phyloP scores from a whole-genome alignment of 2,329 filamentous ascomycete species.

The Colletotrichum liaoningense region DNA sequence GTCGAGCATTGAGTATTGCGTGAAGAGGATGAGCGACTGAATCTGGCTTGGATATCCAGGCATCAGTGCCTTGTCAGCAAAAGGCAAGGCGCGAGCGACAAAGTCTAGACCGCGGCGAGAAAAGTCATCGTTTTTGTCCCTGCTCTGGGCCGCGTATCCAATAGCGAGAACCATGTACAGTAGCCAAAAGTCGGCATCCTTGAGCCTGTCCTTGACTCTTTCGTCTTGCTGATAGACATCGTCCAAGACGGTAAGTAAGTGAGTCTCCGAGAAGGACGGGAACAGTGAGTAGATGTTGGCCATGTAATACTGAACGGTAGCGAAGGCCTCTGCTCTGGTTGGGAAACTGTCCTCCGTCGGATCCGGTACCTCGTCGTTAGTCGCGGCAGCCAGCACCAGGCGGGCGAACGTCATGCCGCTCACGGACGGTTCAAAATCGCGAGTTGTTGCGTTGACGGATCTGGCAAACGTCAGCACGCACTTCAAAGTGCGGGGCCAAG shows the following conservation, averaged over 20 bases:
- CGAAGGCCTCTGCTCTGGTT: slow-evolving; percentile 73
- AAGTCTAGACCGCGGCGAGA: slow-evolving; percentile 68
- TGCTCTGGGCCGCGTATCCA: slow-evolving; percentile 79
- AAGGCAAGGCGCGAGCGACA: slow-evolving; percentile 74
- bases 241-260: slow-evolving; percentile 81
- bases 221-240: slow-evolving; percentile 81
- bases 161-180: slow-evolving; percentile 92
- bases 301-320: slow-evolving; percentile 85
- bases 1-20: slow-evolving; percentile 90
- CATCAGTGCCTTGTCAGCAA: slow-evolving; percentile 84
- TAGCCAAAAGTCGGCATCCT: slow-evolving; percentile 83
- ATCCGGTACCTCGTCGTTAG: slow-evolving; percentile 77
- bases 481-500: neutral
- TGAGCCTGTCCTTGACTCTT: slow-evolving; percentile 59
- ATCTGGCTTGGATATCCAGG: slow-evolving; percentile 89
- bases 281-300: slow-evolving; percentile 83
- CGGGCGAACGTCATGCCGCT: slow-evolving; percentile 93
- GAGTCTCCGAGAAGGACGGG: slow-evolving; percentile 85
- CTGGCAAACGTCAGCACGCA: slow-evolving; percentile 54
- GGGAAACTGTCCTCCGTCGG: slow-evolving; percentile 74
- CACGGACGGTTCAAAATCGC: slow-evolving; percentile 91
- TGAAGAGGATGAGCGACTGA: slow-evolving; percentile 86
- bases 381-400: slow-evolving; percentile 85
- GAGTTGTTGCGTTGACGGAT: slow-evolving; percentile 92
- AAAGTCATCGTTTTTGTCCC: slow-evolving; percentile 73